Evolutionary conservation across 371 early-diverging fungal genomes (phyloP).

Genomic region (Haplosporangium sp.): DNA sequence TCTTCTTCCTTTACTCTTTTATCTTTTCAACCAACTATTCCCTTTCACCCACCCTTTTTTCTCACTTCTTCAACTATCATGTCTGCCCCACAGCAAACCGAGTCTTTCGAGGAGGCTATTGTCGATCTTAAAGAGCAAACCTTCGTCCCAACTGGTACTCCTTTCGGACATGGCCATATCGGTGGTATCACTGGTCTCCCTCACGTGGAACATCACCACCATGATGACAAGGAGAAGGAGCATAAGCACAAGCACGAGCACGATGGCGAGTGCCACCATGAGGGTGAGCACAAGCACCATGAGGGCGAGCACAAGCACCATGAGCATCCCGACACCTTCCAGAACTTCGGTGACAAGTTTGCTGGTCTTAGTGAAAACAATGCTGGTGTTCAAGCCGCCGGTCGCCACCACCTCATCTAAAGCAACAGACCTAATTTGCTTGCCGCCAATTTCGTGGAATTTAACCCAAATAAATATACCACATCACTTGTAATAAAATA

Average conservation of each 20-base stretch:
- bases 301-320: neutral
- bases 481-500: no score
- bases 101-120: neutral
- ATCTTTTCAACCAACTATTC: neutral
- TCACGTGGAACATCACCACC: no score
- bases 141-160: neutral
- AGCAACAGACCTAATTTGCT: no score
- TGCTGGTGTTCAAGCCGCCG: neutral
- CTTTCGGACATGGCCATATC: neutral
- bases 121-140: neutral
- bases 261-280: slow-evolving; percentile 2
- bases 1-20: neutral
- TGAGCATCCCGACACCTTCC: neutral
- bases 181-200: neutral
- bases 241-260: neutral
- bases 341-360: neutral
- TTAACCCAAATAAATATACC: no score
- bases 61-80: neutral
- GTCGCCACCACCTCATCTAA: no score
- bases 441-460: no score
- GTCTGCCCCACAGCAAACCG: neutral
- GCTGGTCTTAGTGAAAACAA: neutral
- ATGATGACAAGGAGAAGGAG: no score
- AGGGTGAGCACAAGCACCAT: slow-evolving; percentile 8
- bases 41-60: neutral